Base-by-base conservation (phyloP, 441 rosid genomes). In the Mallotus japonicus region DNA sequence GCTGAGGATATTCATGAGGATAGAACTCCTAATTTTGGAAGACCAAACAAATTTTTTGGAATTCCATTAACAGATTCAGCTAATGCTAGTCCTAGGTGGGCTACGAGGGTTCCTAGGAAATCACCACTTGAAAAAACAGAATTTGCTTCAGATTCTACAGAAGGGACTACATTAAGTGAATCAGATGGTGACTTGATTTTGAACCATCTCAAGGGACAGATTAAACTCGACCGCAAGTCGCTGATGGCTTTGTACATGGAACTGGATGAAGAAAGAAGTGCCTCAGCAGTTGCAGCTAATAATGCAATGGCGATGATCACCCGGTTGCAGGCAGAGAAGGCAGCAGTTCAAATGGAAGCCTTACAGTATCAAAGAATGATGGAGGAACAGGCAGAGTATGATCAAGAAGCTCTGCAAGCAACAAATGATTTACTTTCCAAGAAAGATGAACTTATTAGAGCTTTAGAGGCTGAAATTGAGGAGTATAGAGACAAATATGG, bases 231-330 rank as follows among this genome's bases (percentile, higher is more conserved):
- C 62, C 87, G 88, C 73, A 95, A 88, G 86, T 92, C 96, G 13
- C 79, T 93, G 73, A 85, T 90, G 77, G 90, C 80, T 40, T 77
- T 96, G 76, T 91, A 86, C 83, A 92, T 90, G 93, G 99, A 95
- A 79, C 77, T 95, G 60, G 98, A 95, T 6, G 97, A 93, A 82
- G 99, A 95, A 83, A 84, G 95, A 81, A 93, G 84, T 49, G 95
- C 98, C 71, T 90, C 99, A 0, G 92, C 97, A 2, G 87, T 93
- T 19, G 99, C 97, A 47, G 99, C 98, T 14, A 91, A 93, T 78
- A 90, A 95, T 20, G 98, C 98, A 3, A 93, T 93, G 97, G 97
- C 98, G 50, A 93, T 95, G 99, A 95, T 93, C 80, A 95, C 97
- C 0, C 69, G 94, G 81, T 79, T 93, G 79, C 97, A 93, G 76